Evolutionary conservation across 106 monocot genomes (phyloP).

Genomic region (Agapanthus africanus): DNA sequence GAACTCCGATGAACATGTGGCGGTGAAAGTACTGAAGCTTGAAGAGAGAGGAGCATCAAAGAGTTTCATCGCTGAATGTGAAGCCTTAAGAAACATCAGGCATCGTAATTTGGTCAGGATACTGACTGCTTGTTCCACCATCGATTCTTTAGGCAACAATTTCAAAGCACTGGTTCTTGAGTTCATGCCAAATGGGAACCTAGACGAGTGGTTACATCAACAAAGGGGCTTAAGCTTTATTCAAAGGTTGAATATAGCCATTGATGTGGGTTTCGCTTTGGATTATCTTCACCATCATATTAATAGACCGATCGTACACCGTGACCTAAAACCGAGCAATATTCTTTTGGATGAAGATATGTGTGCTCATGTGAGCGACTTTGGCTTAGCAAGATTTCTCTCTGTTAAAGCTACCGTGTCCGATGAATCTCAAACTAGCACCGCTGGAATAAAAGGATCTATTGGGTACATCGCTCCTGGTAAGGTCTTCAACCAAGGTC

Average conservation of each 20-base stretch:
- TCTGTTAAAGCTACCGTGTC: neutral
- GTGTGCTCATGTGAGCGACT: slow-evolving; percentile 35
- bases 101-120: slow-evolving; percentile 42
- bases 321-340: slow-evolving; percentile 56
- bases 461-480: slow-evolving; percentile 54
- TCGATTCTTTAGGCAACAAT: slow-evolving; percentile 17
- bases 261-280: slow-evolving; percentile 45
- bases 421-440: neutral
- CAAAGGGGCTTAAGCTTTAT: slow-evolving; percentile 11
- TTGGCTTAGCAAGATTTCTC: slow-evolving; percentile 31
- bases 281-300: slow-evolving; percentile 45
- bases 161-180: slow-evolving; percentile 29
- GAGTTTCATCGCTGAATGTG: slow-evolving; percentile 39
- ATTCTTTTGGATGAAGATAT: slow-evolving; percentile 42
- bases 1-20: slow-evolving; percentile 2
- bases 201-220: slow-evolving; percentile 30
- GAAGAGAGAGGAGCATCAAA: slow-evolving; percentile 23
- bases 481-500: too few species aligned
- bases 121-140: slow-evolving; percentile 18
- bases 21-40: slow-evolving; percentile 39
- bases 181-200: slow-evolving; percentile 30
- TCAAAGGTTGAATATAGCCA: slow-evolving; percentile 32
- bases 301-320: slow-evolving; percentile 24
- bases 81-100: slow-evolving; percentile 20
- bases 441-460: slow-evolving; percentile 28